A percentile compares a stretch with the other conserved stretches of the same genome.
Evolutionary conservation across 2,329 filamentous ascomycete species (phyloP).

Genomic region (Talaromyces sp.): DNA sequence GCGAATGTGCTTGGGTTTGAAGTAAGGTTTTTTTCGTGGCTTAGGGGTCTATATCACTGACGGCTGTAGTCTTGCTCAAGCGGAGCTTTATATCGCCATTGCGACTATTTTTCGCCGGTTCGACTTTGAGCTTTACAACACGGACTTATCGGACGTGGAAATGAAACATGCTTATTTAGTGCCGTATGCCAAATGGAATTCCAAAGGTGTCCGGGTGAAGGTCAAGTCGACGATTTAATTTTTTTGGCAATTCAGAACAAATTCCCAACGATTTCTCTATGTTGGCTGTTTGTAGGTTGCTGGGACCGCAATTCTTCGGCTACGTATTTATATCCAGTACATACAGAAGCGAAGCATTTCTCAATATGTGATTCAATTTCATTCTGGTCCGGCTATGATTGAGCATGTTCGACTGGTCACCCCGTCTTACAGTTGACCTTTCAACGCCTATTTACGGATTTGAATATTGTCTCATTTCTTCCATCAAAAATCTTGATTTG

Average conservation of each 20-base stretch:
- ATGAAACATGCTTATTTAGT: slow-evolving; percentile 7
- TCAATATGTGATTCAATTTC: neutral
- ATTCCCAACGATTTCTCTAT: neutral
- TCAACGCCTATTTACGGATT: neutral
- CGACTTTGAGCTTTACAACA: slow-evolving; percentile 26
- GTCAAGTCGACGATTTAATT: neutral
- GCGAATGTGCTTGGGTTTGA: slow-evolving; percentile 31
- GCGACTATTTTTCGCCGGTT: slow-evolving; percentile 25
- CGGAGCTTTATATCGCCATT: slow-evolving; percentile 27
- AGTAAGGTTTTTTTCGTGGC: slow-evolving; percentile 28
- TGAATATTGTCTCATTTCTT: neutral
- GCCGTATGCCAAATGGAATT: slow-evolving; percentile 3
- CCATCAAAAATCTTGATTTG: neutral
- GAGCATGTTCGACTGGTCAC: neutral
- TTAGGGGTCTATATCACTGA: neutral
- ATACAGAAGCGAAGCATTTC: neutral
- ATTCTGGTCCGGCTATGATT: neutral
- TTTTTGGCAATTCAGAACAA: neutral
- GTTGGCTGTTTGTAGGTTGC: too few relatives aligned
- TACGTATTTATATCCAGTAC: neutral
- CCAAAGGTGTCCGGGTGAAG: slow-evolving; percentile 3
- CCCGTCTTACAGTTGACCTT: neutral
- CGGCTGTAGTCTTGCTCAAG: slow-evolving; percentile 23
- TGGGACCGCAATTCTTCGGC: neutral
- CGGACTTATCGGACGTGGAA: slow-evolving; percentile 12